These are phyloP conservation scores for Adansonia digitata DNA, from an alignment of 345 rosid species.

Conservation along the genomic window DNA sequence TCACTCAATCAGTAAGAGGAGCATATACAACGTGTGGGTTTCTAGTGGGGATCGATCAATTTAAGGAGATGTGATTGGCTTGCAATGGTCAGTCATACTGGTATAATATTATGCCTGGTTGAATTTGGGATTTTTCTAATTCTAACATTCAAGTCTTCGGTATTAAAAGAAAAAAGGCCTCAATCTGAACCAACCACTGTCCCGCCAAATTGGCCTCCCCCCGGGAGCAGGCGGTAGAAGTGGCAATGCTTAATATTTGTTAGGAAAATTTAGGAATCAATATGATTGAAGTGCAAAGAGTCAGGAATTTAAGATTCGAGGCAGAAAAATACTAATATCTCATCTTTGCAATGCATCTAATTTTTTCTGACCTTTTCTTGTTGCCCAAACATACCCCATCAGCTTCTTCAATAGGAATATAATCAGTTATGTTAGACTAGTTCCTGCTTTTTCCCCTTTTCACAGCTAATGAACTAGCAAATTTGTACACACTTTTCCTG, in stretches of 20 bases:
- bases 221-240: neutral
- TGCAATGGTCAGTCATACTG: neutral
- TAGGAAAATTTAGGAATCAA: neutral
- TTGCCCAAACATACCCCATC: neutral
- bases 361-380: neutral
- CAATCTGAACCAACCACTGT: neutral
- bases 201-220: too few relatives aligned
- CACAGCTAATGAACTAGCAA: neutral
- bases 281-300: neutral
- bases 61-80: neutral
- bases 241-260: neutral
- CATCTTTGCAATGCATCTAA: too few relatives aligned
- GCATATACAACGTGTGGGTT: neutral
- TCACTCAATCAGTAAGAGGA: conserved; percentile 4
- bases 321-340: neutral
- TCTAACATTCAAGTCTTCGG: neutral
- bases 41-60: conserved; percentile 4
- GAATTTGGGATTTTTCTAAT: neutral
- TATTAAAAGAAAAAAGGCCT: neutral
- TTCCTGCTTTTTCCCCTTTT: neutral
- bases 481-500: neutral
- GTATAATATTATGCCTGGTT: neutral
- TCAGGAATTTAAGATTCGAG: neutral
- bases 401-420: neutral
- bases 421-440: neutral